A percentile compares a stretch with the other conserved stretches of the same genome.
Evolutionary conservation across 192 early-diverging fungal genomes (phyloP).

Genomic region (Entomortierella chlamydospora): DNA sequence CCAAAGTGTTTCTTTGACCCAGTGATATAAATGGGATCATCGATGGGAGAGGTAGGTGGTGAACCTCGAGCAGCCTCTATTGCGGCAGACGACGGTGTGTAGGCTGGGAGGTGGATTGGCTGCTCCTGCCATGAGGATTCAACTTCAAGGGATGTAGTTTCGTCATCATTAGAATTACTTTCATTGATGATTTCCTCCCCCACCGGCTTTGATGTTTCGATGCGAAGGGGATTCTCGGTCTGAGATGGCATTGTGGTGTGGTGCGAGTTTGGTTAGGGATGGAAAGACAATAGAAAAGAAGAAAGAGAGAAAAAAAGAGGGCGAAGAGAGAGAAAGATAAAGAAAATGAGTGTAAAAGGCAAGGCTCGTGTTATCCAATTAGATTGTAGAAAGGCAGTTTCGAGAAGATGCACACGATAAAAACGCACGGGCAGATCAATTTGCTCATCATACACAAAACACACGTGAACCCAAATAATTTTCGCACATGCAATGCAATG

Average conservation of each 20-base stretch:
- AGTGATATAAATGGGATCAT: constrained; percentile 34
- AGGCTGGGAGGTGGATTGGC: constrained; percentile 38
- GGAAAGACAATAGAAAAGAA: neutral
- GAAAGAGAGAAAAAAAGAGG: neutral
- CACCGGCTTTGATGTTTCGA: neutral
- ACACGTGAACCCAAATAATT: too few species aligned
- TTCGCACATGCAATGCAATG: neutral
- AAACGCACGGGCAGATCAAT: too few species aligned
- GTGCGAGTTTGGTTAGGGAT: neutral
- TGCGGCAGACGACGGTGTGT: constrained; percentile 40
- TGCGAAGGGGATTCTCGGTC: neutral
- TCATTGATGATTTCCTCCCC: neutral
- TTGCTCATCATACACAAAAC: too few species aligned
- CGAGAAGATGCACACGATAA: too few species aligned
- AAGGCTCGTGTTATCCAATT: too few species aligned
- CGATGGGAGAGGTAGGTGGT: constrained; percentile 28
- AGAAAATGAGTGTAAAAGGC: neutral
- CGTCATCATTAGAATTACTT: constrained; percentile 2
- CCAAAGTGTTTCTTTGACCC: constrained; percentile 49
- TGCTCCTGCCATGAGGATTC: constrained; percentile 47
- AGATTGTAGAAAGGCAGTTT: too few species aligned
- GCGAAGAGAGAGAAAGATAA: constrained; percentile 1
- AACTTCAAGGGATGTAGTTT: constrained; percentile 17
- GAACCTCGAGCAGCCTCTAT: constrained; percentile 22
- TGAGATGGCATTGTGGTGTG: neutral